These are phyloP conservation scores for Kwoniella dejecticola DNA, from an alignment of 768 basidiomycete species.

Conservation along the genomic window DNA sequence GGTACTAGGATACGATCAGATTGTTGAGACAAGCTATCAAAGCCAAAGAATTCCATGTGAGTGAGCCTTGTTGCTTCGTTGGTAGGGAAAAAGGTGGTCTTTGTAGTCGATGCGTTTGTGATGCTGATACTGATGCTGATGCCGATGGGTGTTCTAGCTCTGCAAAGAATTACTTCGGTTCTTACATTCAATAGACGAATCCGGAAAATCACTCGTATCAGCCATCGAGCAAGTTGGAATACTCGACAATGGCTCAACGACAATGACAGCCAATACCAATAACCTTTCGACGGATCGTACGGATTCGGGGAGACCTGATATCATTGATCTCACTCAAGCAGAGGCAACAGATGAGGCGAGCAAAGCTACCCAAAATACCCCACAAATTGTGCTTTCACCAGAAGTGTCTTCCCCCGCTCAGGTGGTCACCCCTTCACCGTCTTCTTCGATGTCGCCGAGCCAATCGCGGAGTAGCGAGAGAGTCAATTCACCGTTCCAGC, in stretches of 20 bases:
- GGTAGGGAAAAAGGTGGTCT: neutral
- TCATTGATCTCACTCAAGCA: too few species aligned
- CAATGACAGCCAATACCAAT: too few species aligned
- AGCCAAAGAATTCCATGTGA: conserved; percentile 71
- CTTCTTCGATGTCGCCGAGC: neutral
- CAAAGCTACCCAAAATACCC: neutral
- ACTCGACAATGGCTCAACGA: neutral
- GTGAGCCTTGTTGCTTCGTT: conserved; percentile 13
- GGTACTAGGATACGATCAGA: conserved; percentile 70
- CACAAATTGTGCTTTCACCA: neutral
- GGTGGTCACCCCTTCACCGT: neutral
- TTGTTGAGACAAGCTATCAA: conserved; percentile 75
- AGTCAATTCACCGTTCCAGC: conserved; percentile 33
- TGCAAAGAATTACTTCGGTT: conserved; percentile 91
- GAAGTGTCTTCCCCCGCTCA: neutral
- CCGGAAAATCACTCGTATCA: conserved; percentile 59
- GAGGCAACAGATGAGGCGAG: neutral
- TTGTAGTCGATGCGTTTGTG: neutral
- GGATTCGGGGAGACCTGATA: too few species aligned
- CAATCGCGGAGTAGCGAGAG: neutral
- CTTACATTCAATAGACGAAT: conserved; percentile 86
- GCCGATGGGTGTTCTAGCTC: conserved; percentile 58
- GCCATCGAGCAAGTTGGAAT: conserved; percentile 39
- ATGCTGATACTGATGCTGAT: neutral
- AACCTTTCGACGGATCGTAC: too few species aligned